These are phyloP conservation scores for Bryoglossum gracile DNA, from an alignment of 495 filamentous ascomycete species.

Conservation along the genomic window DNA sequence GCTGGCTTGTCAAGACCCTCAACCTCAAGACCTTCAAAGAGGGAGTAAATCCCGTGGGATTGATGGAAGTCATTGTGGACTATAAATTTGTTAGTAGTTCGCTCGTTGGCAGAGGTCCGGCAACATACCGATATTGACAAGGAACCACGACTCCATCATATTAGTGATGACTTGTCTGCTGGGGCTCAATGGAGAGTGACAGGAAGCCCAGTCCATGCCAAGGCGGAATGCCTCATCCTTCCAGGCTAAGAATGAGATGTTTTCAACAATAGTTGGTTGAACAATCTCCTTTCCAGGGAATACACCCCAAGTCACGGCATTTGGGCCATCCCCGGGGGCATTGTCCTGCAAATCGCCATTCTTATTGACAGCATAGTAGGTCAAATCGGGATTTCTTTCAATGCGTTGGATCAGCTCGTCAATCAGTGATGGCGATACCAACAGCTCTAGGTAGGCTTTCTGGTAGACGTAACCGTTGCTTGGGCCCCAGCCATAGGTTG, in stretches of 20 bases:
- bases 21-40: slow-evolving; percentile 75
- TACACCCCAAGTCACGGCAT: slow-evolving; percentile 98
- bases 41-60: slow-evolving; percentile 63
- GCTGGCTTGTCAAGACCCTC: slow-evolving; percentile 51
- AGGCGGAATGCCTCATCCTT: slow-evolving; percentile 95
- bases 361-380: slow-evolving; percentile 87
- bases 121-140: slow-evolving; percentile 87
- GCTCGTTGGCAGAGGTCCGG: background rate
- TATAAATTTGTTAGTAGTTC: slow-evolving; percentile 30
- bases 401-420: slow-evolving; percentile 74
- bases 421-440: slow-evolving; percentile 73
- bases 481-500: slow-evolving; percentile 90
- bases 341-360: slow-evolving; percentile 79
- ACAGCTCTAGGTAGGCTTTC: slow-evolving; percentile 91
- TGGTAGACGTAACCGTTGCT: slow-evolving; percentile 95
- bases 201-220: slow-evolving; percentile 89
- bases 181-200: slow-evolving; percentile 69
- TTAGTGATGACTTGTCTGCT: slow-evolving; percentile 74
- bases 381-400: slow-evolving; percentile 69
- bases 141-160: slow-evolving; percentile 83
- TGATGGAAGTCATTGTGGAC: slow-evolving; percentile 96
- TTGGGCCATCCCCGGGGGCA: slow-evolving; percentile 73
- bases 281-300: slow-evolving; percentile 99
- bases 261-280: slow-evolving; percentile 98
- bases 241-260: slow-evolving; percentile 96